Evolutionary conservation across 768 basidiomycete genomes (phyloP).

Genomic region (Dioszegia hungarica): DNA sequence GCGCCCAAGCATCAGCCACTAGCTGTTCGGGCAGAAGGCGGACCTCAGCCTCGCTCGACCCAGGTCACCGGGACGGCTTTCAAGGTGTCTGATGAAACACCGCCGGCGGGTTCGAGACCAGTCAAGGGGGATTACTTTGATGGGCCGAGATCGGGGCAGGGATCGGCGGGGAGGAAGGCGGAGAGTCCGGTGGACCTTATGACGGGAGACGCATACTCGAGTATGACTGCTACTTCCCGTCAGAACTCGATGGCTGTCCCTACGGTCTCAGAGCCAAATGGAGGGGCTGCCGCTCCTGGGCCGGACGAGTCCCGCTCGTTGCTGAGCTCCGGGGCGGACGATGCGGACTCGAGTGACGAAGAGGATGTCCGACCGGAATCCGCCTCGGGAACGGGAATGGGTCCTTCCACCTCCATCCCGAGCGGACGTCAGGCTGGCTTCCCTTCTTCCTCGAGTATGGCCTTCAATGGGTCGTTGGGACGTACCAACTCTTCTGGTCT

Average conservation of each 20-base stretch:
- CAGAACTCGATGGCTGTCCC: neutral
- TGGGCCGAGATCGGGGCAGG: no score
- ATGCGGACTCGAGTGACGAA: constrained; percentile 36
- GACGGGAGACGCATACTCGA: constrained; percentile 22
- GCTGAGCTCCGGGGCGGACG: neutral
- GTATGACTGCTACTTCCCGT: constrained; percentile 2
- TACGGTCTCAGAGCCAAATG: neutral
- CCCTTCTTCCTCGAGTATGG: constrained; percentile 1
- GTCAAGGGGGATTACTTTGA: neutral
- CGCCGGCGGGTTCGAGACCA: neutral
- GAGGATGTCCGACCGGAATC: constrained; percentile 38
- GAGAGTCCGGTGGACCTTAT: constrained; percentile 17
- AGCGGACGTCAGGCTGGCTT: neutral
- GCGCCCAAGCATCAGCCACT: constrained; percentile 12
- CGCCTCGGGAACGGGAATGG: constrained; percentile 13
- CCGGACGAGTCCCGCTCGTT: neutral
- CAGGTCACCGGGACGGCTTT: constrained; percentile 49
- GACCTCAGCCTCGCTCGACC: constrained; percentile 39
- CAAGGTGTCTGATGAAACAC: constrained; percentile 4
- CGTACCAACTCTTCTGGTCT: neutral
- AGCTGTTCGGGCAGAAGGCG: neutral
- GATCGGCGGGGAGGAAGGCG: neutral
- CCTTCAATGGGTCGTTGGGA: neutral
- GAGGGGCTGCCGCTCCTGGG: neutral
- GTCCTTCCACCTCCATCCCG: neutral